phyloP scores from a whole-genome alignment of 2,329 filamentous ascomycete species.

The Aureobasidium sp. region DNA sequence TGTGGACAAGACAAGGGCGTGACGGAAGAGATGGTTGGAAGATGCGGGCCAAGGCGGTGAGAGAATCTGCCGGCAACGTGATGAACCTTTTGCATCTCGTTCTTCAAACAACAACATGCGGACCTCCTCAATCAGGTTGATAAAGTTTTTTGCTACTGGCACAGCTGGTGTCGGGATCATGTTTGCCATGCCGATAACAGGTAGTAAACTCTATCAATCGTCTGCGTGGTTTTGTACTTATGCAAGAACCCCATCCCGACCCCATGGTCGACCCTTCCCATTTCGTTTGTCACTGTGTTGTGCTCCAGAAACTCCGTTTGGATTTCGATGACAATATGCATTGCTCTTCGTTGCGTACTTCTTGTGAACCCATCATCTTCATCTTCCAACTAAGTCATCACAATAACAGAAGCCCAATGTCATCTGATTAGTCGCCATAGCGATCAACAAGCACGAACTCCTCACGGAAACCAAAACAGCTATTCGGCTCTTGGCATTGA shows the following conservation, averaged over 20 bases:
- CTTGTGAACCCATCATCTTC: no score
- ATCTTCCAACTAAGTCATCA: no score
- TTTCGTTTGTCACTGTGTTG: not conserved
- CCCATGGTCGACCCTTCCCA: not conserved
- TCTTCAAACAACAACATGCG: not conserved
- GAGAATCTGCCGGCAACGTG: not conserved
- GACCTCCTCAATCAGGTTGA: not conserved
- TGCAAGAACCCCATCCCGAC: not conserved
- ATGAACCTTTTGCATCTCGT: not conserved
- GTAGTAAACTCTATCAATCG: no score
- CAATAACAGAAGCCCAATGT: not conserved
- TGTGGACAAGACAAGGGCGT: not conserved
- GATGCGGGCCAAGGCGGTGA: not conserved
- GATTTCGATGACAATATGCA: no score
- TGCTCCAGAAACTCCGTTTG: no score
- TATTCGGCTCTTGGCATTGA: not conserved
- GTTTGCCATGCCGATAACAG: no score
- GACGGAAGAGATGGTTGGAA: not conserved
- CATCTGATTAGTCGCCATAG: not conserved
- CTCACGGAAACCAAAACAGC: not conserved
- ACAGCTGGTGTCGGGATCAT: not conserved
- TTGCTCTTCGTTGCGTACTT: not conserved
- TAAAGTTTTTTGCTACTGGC: not conserved
- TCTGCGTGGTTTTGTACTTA: not conserved
- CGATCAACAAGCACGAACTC: not conserved